Base-by-base conservation (phyloP, 495 filamentous ascomycete species). In the Aspergillus leporis region DNA sequence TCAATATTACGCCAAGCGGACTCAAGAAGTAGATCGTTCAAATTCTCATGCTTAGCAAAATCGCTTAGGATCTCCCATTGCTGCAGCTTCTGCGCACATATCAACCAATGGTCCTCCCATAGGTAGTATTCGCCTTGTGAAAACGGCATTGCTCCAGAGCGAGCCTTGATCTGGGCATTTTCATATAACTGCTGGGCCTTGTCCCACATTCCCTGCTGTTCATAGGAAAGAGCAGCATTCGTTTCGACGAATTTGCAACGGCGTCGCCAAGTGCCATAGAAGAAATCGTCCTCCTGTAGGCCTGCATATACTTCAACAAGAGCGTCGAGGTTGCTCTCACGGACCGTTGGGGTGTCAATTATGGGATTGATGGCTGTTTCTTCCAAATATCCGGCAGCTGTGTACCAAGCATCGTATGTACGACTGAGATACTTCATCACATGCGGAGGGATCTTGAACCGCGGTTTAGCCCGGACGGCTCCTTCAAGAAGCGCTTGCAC, bases 121-220 rank as follows among this genome's bases (percentile, higher is more conserved):
- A 99, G 81, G 84, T 94, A 96, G 69, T 99, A 99, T 75, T 99
- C 95, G 14, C 87, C 91, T 63, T 95, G 90, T 1, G 94, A 97
- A 76, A 97, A 97, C 2, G 95, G 93, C 59, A 97, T 85, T 14
- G 89, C 88, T 30, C 92, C 93, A 1, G 91, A 97, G 36, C 95
- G 85, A 45, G 95, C 93, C 71, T 97, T 99, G 70, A 97, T 93
- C 73, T 98, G 95, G 0, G 94, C 95, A 45, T 85, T 87, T 68
- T 99, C 95, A 72, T 97, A 99, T 76, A 97, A 87, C 63, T 88
- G 86, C 72, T 98, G 95, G 13, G 95, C 90, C 68, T 97, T 97
- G 61, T 97, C 94, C 94, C 95, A 99, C 89, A 97, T 96, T 23
- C 95, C 95, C 65, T 94, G 93, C 67, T 99, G 95, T 74, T 99